A percentile compares a stretch with the other conserved stretches of the same genome.
Evolutionary conservation across 2,329 filamentous ascomycete species (phyloP).

Genomic region (Byssoonygena ceratinophila): DNA sequence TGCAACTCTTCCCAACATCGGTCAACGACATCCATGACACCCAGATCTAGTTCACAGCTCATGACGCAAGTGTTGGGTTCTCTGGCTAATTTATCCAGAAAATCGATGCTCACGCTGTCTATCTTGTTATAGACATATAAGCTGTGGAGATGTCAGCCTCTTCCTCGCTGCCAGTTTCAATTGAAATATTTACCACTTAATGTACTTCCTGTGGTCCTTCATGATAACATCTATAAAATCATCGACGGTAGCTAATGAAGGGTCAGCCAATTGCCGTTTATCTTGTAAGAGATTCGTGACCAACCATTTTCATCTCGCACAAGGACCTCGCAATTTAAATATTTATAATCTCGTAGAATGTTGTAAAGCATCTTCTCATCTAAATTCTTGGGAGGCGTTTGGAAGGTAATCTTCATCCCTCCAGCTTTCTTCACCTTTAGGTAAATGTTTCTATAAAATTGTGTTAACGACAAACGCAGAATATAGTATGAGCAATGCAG

Average conservation of each 20-base stretch:
- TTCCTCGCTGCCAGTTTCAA: background rate
- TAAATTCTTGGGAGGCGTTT: slow-evolving; percentile 72
- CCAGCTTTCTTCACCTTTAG: slow-evolving; percentile 91
- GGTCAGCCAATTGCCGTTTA: background rate
- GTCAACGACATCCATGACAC: slow-evolving; percentile 86
- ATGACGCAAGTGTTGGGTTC: slow-evolving; percentile 94
- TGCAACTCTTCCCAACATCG: slow-evolving; percentile 87
- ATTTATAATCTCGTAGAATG: slow-evolving; percentile 96
- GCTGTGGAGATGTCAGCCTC: slow-evolving; percentile 30
- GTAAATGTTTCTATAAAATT: slow-evolving; percentile 71
- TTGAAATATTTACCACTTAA: slow-evolving; percentile 49
- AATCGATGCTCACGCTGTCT: slow-evolving; percentile 85
- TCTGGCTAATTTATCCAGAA: slow-evolving; percentile 79
- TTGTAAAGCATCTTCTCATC: slow-evolving; percentile 99
- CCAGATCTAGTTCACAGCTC: slow-evolving; percentile 91
- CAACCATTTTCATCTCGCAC: slow-evolving; percentile 78
- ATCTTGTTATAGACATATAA: slow-evolving; percentile 99
- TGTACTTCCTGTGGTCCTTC: slow-evolving; percentile 98
- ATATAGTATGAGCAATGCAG: background rate
- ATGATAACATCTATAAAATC: slow-evolving; percentile 99
- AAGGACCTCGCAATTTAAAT: slow-evolving; percentile 92
- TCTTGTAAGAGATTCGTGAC: background rate
- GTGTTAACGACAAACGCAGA: background rate
- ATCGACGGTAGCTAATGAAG: slow-evolving; percentile 65
- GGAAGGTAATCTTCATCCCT: slow-evolving; percentile 98